Percentiles rank a stretch among this genome's conserved stretches.
Conservation (phyloP, 2,329 filamentous ascomycete genomes). For the Onygenales sp. region DNA sequence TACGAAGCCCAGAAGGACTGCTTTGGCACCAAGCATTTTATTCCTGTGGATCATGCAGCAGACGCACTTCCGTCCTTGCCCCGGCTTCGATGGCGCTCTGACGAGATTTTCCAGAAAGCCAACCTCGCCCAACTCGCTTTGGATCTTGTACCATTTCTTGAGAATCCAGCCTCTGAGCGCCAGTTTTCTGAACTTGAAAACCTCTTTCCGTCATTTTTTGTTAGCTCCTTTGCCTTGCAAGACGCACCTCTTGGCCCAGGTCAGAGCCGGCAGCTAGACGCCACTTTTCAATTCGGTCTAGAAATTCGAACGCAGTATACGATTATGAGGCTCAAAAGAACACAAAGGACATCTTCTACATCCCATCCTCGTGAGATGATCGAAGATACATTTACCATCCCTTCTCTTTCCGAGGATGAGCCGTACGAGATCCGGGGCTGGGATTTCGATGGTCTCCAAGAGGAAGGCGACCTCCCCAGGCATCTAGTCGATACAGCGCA, state of each 20-base stretch:
- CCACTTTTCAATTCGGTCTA: constrained; percentile 9
- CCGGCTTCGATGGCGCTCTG: constrained; percentile 3
- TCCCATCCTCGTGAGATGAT: neutral
- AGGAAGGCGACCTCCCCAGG: neutral
- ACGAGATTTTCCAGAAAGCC: constrained; percentile 8
- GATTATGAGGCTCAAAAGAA: constrained; percentile 3
- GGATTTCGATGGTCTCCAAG: constrained; percentile 8
- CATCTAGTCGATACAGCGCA: neutral
- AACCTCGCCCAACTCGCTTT: constrained; percentile 11
- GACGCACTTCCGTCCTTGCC: constrained; percentile 5
- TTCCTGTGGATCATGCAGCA: constrained; percentile 2
- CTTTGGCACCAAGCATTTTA: constrained; percentile 8
- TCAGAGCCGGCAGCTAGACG: neutral
- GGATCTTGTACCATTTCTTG: constrained; percentile 6
- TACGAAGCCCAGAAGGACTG: constrained; percentile 8
- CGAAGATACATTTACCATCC: constrained; percentile 5
- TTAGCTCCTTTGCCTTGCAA: neutral
- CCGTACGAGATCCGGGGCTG: constrained; percentile 7
- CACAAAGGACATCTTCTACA: neutral
- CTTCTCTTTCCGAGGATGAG: neutral
- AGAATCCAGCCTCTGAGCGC: neutral
- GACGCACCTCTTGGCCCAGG: neutral
- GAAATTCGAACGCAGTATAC: constrained; percentile 12
- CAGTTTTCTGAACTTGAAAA: neutral
- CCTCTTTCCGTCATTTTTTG: constrained; percentile 1